These are phyloP conservation scores for Entelexis sorbosivorans DNA, from an alignment of 1,139 yeast genomes.

Conservation along the genomic window DNA sequence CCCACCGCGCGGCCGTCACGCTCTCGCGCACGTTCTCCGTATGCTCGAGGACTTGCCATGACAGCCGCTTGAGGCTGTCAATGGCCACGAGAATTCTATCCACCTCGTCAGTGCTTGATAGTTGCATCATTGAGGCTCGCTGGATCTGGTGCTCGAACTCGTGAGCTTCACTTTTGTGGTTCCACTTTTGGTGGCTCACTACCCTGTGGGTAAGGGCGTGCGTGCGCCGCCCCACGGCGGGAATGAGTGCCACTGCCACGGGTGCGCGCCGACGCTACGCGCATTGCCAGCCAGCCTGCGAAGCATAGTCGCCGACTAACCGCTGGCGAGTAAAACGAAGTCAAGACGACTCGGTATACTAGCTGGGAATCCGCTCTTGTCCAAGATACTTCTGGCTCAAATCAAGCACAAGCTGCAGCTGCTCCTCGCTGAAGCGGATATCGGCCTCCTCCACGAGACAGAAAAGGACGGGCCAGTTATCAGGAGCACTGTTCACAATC, in stretches of 20 bases:
- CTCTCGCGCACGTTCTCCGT: not conserved
- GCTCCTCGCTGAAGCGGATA: constrained; percentile 56
- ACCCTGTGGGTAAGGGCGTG: constrained; percentile 8
- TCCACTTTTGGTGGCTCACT: not conserved
- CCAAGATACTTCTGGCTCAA: constrained; percentile 32
- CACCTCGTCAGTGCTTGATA: not conserved
- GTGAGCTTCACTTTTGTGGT: not conserved
- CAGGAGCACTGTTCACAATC: constrained; percentile 68
- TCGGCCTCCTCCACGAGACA: constrained; percentile 88
- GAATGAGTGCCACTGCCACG: too few relatives aligned
- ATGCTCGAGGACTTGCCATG: not conserved
- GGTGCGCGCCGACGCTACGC: too few relatives aligned
- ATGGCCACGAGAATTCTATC: not conserved
- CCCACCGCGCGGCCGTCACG: constrained; percentile 1
- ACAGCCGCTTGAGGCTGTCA: not conserved
- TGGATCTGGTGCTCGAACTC: not conserved
- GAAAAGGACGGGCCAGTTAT: constrained; percentile 65
- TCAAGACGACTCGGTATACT: not conserved
- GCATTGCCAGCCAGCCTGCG: too few relatives aligned
- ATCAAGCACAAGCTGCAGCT: constrained; percentile 44
- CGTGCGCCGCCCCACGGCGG: not conserved
- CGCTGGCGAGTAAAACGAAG: too few relatives aligned
- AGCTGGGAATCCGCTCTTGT: constrained; percentile 21
- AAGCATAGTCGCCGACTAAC: not conserved
- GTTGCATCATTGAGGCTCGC: not conserved